Evolutionary conservation across 1,284 basidiomycete species (phyloP), one percentile per base, ranked within the genome.

Genomic region (Malassezia furfur): DNA sequence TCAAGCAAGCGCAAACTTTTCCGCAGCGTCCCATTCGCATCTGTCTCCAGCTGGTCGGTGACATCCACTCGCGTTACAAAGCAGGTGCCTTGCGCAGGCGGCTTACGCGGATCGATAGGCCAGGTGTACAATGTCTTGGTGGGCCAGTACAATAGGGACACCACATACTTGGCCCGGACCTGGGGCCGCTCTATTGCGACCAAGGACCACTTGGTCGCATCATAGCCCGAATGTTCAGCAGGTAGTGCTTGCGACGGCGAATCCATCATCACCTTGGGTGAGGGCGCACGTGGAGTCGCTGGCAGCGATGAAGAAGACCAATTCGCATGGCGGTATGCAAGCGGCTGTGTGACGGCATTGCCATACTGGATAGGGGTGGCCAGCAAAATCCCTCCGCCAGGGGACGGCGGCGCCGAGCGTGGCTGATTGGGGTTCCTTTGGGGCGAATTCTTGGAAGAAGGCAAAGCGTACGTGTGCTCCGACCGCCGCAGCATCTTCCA

Each of bases 381-480:
- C 5, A 34, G 45, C 45, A 47, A 17, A 28, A 47, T 47, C 12
- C 47, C 34, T 14, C 9, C 22, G 12, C 44, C 19, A 2, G 31
- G 50, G 19, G 43, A 36, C 19, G 32, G 25, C 36, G 50, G 44
- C 17, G 35, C 32, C 12, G 40, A 46, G 19, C n/a, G 22, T 4
- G 28, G 22, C 11, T 6, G 19, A 2, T 12, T 34, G n/a, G 28
- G 30, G 22, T 12, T 9, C 15, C n/a, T 12, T 21, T 50, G 21
- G 14, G 40, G 39, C 44, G 21, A 12, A 9, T 31, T 19, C 15
- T 1, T 22, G 11, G 36, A 41, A 10, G 52, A 54, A 5, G 52
- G 52, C 4, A 54, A 37, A n/a, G 52, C 44, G 32, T 54, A 54
- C 4, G 52, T 54, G 25, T 54, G 52, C 30, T 31, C 35, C 25